Evolutionary conservation across 345 rosid genomes (phyloP), one percentile per base, ranked within the genome.

Genomic region (Rhodomyrtus tomentosa): DNA sequence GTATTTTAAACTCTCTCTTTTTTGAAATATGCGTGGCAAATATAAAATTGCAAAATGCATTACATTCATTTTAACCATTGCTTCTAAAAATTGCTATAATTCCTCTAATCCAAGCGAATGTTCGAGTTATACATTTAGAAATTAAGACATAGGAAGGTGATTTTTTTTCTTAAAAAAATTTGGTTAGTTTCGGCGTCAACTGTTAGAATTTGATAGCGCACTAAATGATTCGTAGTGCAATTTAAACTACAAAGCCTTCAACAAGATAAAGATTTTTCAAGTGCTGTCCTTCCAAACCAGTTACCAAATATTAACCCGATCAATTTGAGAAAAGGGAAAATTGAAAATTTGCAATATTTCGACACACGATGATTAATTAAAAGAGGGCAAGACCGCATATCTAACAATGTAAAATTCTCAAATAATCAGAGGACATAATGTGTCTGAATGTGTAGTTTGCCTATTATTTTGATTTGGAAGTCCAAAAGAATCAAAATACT

Each of bases 11-110:
- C 42, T 62, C 40, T 1, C 24, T 32, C 32, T 62, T 16, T 16
- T 11, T 32, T 6, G 32, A 32, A 62, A 53, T 18, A 6, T 18
- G 55, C 74, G 1, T 15, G 16, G 18, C 24, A 16, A 1, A 32
- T 16, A 1, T 32, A 7, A 16, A 16, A 16, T 29, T 10, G 1
- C 16, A 62, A 62, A 22, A 62, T 62, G 12, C 24, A 62, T 62
- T 7, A 32, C 15, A 29, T 59, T 27, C 1, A 4, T 21, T 27
- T 27, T 27, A 29, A 9, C 7, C 0, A 0, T 6, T 0, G 0
- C 6, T 32, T 62, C 4, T 32, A 11, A 32, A 62, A 62, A 32
- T 3, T 2, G 10, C 6, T 62, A 18, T 16, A 32, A 62, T 32
- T 36, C 6, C 42, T 62, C 45, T 53, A 24, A 10, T 3, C 4